A percentile compares a stretch with the other conserved stretches of the same genome.
These are phyloP conservation scores for Saccharomyces pastorianus DNA, from an alignment of 1,139 yeast species.

Conservation along the genomic window DNA sequence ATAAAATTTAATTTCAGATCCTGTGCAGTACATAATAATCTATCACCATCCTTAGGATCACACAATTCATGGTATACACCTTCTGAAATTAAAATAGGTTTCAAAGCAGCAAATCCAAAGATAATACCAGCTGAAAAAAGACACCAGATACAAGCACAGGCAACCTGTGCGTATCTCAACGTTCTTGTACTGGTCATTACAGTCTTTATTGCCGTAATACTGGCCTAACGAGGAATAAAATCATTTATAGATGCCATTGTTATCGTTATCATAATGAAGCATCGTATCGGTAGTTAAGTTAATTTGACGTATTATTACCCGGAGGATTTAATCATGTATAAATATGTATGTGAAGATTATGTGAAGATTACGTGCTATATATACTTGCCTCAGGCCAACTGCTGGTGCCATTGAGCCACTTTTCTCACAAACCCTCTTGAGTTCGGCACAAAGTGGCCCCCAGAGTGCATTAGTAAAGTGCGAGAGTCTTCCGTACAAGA, in stretches of 20 bases:
- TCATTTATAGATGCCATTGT: background rate
- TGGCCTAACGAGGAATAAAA: background rate
- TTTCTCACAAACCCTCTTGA: slow-evolving; percentile 52
- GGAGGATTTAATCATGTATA: background rate
- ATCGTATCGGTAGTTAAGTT: background rate
- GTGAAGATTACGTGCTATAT: background rate
- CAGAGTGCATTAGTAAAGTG: slow-evolving; percentile 59
- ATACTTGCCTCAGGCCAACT: background rate
- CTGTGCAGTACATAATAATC: slow-evolving; percentile 56
- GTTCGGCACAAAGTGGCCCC: slow-evolving; percentile 83
- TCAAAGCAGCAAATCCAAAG: slow-evolving; percentile 90
- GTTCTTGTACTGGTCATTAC: background rate
- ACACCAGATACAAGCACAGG: slow-evolving; percentile 80
- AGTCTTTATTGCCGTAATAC: background rate
- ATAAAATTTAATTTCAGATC: slow-evolving; percentile 73
- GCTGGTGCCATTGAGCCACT: slow-evolving; percentile 50
- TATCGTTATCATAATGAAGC: background rate
- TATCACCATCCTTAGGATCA: slow-evolving; percentile 18
- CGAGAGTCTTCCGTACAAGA: slow-evolving; percentile 41
- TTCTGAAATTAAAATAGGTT: slow-evolving; percentile 68
- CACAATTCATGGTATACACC: slow-evolving; percentile 69
- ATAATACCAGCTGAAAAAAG: slow-evolving; percentile 86
- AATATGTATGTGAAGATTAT: background rate
- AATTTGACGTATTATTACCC: background rate
- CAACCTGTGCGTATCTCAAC: slow-evolving; percentile 36